Evolutionary conservation across 2,329 filamentous ascomycete genomes (phyloP), one percentile per base, ranked within the genome.

Genomic region (Phyllosticta paracitricarpa): DNA sequence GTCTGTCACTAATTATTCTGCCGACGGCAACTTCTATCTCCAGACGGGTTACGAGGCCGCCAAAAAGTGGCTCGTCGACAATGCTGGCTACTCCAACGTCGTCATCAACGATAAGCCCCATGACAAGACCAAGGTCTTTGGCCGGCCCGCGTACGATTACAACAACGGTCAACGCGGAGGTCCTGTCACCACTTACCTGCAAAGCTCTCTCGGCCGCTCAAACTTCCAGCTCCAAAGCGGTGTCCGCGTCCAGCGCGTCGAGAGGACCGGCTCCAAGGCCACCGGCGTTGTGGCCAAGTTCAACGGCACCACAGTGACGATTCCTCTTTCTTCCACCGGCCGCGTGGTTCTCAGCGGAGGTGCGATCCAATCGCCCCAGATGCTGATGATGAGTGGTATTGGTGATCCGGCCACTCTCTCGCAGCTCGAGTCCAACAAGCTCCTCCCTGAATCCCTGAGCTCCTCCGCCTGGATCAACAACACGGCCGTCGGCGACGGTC

Each of bases 131-230:
- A 72, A 71, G 55, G 79, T 79, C 0, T 82, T 82, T 56, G 79
- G 79, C 3, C 72, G 78, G 24, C 76, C 80, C 0, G 72, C 75
- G 0, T 82, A 75, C 66, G 74, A 79, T 64, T 82, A 81, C 64
- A 72, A 76, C 19, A 69, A 77, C 22, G 80, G 79, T 2, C 77
- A 82, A 63, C 72, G 80, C 52, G 79, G 79, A 22, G 80, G 80
- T 0, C 79, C 80, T 0, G 74, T 73, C 0, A 73, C 72, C 61
- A 82, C 78, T 0, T 82, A 83, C 64, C 75, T 83, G 0, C 79
- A 81, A 63, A 73, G 70, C 3, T 79, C 80, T 0, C 82, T 71
- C 69, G 69, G 58, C 56, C 60, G 60, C 25, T 19, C 56, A 14
- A 54, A 62, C 60, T 62, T 62, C 60, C 56, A 54, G 8, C 66